Conservation (phyloP, 805 yeast species). For the Saccharomycopsis selenospora region DNA sequence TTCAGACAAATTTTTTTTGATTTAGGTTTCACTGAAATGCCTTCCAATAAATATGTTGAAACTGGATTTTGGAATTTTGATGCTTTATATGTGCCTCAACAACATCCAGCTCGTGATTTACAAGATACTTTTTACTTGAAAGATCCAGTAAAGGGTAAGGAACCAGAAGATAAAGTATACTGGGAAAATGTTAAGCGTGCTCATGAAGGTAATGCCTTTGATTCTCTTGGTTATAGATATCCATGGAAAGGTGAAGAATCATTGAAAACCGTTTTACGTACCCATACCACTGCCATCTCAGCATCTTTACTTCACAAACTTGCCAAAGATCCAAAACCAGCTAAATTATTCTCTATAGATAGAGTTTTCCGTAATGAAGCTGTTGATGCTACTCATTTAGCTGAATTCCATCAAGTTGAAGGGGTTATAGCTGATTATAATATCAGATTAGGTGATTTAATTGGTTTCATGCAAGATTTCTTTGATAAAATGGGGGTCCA, state of each 20-base stretch:
- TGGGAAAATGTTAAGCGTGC: conserved; percentile 73
- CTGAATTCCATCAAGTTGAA: conserved; percentile 98
- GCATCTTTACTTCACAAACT: conserved; percentile 79
- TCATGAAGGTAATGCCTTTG: conserved; percentile 85
- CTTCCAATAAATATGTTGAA: conserved; percentile 96
- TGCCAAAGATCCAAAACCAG: conserved; percentile 83
- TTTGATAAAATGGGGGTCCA: conserved; percentile 96
- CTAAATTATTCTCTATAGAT: conserved; percentile 90
- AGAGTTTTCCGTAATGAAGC: conserved; percentile 99
- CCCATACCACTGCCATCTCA: conserved; percentile 96
- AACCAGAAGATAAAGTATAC: conserved; percentile 76
- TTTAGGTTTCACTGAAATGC: conserved; percentile 99
- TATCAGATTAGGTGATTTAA: conserved; percentile 89
- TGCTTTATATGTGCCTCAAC: conserved; percentile 94
- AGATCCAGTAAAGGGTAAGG: conserved; percentile 77
- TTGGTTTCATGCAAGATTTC: conserved; percentile 97
- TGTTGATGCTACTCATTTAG: conserved; percentile 98
- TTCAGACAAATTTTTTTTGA: conserved; percentile 96
- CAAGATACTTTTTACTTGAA: conserved; percentile 98
- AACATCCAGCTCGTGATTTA: conserved; percentile 98
- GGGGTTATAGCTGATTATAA: conserved; percentile 98
- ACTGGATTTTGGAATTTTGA: conserved; percentile 99
- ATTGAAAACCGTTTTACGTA: conserved; percentile 84
- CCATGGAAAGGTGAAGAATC: conserved; percentile 95
- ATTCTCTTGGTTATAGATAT: conserved; percentile 96